These are phyloP conservation scores for Sarocladium kiliense DNA, from an alignment of 2,329 filamentous ascomycete species.

Conservation along the genomic window DNA sequence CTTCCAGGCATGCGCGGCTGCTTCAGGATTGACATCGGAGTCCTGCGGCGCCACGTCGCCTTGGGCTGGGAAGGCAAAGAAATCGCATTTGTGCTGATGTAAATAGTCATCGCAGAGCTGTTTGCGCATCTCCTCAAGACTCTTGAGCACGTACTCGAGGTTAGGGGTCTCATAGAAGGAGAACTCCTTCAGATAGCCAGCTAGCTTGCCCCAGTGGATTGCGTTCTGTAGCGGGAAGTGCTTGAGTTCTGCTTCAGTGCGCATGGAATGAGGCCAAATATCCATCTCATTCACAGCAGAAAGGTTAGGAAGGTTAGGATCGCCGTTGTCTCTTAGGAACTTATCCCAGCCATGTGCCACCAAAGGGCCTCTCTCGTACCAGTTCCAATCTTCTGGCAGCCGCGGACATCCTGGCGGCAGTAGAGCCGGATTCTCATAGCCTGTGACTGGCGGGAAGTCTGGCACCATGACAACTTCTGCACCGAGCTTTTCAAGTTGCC, in stretches of 20 bases:
- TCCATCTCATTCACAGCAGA: slow-evolving; percentile 29
- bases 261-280: slow-evolving; percentile 28
- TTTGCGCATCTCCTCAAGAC: slow-evolving; percentile 43
- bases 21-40: slow-evolving; percentile 30
- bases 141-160: slow-evolving; percentile 34
- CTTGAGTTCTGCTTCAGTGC: slow-evolving; percentile 15
- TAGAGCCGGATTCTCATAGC: slow-evolving; percentile 38
- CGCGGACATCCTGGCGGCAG: slow-evolving; percentile 28
- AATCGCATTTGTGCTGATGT: slow-evolving; percentile 32
- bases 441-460: slow-evolving; percentile 39
- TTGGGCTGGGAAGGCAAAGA: slow-evolving; percentile 43
- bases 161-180: slow-evolving; percentile 36
- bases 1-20: slow-evolving; percentile 14
- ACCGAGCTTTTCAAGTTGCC: slow-evolving; percentile 32
- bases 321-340: slow-evolving; percentile 27
- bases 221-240: slow-evolving; percentile 13
- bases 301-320: slow-evolving; percentile 30
- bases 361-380: slow-evolving; percentile 18
- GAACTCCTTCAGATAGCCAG: slow-evolving; percentile 14
- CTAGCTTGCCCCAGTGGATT: slow-evolving; percentile 18
- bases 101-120: slow-evolving; percentile 47
- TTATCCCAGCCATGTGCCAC: slow-evolving; percentile 17
- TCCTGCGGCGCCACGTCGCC: slow-evolving; percentile 46
- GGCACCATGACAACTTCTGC: slow-evolving; percentile 34
- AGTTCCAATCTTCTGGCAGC: slow-evolving; percentile 39